A percentile compares a stretch with the other conserved stretches of the same genome.
These are phyloP conservation scores for Pythium oligandrum DNA, from an alignment of 352 stramenopile species.

Conservation along the genomic window DNA sequence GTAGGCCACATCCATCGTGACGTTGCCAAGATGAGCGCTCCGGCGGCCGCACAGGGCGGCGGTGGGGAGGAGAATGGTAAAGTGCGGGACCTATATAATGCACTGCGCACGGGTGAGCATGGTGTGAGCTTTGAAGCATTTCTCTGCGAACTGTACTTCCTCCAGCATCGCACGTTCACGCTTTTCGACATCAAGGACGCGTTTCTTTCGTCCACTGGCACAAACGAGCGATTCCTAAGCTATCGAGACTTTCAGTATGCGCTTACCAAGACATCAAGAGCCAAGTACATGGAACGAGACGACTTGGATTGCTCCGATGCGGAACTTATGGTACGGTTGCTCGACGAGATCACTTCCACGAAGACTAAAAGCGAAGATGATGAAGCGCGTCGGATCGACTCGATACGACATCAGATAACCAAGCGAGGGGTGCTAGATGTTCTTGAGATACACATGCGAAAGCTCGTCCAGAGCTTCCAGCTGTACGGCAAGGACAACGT, in stretches of 20 bases:
- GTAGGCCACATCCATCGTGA: too few species aligned
- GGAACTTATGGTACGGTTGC: conserved; percentile 23
- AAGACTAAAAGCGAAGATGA: too few species aligned
- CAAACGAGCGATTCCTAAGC: conserved; percentile 37
- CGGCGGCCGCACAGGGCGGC: too few species aligned
- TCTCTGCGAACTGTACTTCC: conserved; percentile 47
- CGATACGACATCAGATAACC: conserved; percentile 40
- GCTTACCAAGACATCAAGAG: conserved; percentile 34
- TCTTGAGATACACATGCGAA: conserved; percentile 36
- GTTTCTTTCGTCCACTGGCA: conserved; percentile 47
- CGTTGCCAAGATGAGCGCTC: too few species aligned
- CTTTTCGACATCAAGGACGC: conserved; percentile 63
- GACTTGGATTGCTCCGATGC: conserved; percentile 11
- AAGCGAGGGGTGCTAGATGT: conserved; percentile 41
- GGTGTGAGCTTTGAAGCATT: conserved; percentile 50
- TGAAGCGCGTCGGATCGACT: conserved; percentile 25
- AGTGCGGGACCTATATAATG: conserved; percentile 43
- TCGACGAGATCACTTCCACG: conserved; percentile 24
- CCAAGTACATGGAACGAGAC: conserved; percentile 1
- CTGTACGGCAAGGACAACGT: conserved; percentile 38
- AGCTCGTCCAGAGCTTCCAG: conserved; percentile 54
- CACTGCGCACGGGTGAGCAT: conserved; percentile 39
- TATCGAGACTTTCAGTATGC: conserved; percentile 60
- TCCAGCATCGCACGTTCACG: conserved; percentile 56
- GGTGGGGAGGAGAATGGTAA: too few species aligned